phyloP scores from a whole-genome alignment of 495 filamentous ascomycete species.

The Sordaria brevicollis region DNA sequence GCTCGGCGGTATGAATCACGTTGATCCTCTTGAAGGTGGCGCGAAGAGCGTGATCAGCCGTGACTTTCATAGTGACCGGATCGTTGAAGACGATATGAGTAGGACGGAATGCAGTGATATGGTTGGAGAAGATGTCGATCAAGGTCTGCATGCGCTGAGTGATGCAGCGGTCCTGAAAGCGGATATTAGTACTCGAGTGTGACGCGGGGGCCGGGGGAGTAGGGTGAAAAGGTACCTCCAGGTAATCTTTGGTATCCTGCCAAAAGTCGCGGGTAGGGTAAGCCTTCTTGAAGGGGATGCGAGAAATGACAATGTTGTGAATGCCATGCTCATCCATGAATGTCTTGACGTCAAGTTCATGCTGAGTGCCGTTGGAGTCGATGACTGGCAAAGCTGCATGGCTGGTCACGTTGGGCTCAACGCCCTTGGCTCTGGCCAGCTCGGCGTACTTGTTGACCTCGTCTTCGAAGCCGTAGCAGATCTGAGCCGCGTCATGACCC shows the following conservation, averaged over 20 bases:
- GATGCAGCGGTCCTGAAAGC: background rate
- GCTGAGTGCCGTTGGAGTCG: background rate
- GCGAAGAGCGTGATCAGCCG: constrained; percentile 2
- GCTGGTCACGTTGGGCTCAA: constrained; percentile 6
- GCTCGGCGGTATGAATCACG: constrained; percentile 23
- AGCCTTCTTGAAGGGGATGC: constrained; percentile 6
- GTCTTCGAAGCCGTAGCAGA: constrained; percentile 15
- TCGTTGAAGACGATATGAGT: constrained; percentile 26
- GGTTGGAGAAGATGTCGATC: constrained; percentile 5
- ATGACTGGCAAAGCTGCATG: background rate
- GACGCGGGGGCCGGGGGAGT: background rate
- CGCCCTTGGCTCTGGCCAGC: constrained; percentile 10
- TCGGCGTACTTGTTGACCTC: constrained; percentile 9
- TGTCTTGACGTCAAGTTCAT: constrained; percentile 7
- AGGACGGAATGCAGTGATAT: constrained; percentile 12
- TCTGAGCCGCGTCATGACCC: constrained; percentile 14
- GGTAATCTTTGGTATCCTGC: constrained; percentile 13
- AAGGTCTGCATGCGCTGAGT: constrained; percentile 7
- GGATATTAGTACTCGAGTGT: background rate
- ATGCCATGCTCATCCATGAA: constrained; percentile 17
- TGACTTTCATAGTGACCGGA: constrained; percentile 20
- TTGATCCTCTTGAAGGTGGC: constrained; percentile 13
- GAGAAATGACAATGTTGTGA: constrained; percentile 13
- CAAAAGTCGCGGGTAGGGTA: constrained; percentile 16
- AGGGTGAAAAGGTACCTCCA: constrained; percentile 9